These are phyloP conservation scores for Fusarium anthophilum DNA, from an alignment of 2,329 filamentous ascomycete species.

Conservation along the genomic window DNA sequence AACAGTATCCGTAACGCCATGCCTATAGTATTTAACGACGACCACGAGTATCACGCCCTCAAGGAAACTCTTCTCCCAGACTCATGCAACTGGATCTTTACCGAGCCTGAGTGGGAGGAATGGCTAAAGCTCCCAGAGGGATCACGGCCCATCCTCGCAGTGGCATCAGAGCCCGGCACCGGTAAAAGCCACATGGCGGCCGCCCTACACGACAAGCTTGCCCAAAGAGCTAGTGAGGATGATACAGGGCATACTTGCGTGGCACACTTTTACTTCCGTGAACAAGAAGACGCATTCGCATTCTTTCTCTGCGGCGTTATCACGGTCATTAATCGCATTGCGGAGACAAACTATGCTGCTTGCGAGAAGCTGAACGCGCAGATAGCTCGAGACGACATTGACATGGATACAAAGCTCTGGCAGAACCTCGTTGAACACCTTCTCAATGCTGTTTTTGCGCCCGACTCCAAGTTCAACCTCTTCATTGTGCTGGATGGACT, in stretches of 20 bases:
- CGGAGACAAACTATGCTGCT: conserved; percentile 41
- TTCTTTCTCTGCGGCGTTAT: conserved; percentile 39
- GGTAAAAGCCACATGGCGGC: conserved; percentile 49
- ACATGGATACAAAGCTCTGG: background rate
- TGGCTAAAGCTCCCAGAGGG: conserved; percentile 33
- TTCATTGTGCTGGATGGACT: conserved; percentile 5
- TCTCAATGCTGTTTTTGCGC: background rate
- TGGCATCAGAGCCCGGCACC: conserved; percentile 43
- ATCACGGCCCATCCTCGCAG: conserved; percentile 36
- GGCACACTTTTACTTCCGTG: conserved; percentile 51
- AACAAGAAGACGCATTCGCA: conserved; percentile 42
- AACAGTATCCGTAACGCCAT: conserved; percentile 40
- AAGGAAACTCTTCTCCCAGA: conserved; percentile 44
- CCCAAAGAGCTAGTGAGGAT: conserved; percentile 15
- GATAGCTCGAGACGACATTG: conserved; percentile 38
- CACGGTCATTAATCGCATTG: conserved; percentile 45
- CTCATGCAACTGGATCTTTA: conserved; percentile 46
- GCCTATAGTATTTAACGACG: conserved; percentile 31
- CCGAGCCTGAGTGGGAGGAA: conserved; percentile 40
- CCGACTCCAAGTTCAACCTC: background rate
- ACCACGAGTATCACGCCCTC: conserved; percentile 40
- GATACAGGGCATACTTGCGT: conserved; percentile 32
- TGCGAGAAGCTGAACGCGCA: conserved; percentile 45
- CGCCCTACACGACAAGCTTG: conserved; percentile 32
- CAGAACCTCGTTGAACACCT: background rate